Evolutionary conservation across 2,329 filamentous ascomycete genomes (phyloP), one percentile per base, ranked within the genome.

Genomic region (Curvularia sp.): DNA sequence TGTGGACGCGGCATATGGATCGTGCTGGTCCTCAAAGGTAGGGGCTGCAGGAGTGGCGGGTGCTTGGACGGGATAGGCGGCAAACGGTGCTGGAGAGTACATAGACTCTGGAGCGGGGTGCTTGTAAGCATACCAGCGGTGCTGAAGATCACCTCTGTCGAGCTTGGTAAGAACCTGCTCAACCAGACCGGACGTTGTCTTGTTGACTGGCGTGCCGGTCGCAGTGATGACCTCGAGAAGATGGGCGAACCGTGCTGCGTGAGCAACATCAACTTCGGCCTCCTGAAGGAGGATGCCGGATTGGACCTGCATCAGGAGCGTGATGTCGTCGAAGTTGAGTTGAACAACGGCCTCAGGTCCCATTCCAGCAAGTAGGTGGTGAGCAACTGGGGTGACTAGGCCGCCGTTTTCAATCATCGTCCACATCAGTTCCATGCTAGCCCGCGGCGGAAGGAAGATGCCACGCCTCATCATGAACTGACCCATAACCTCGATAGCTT

Each of bases 1-100:
- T 32, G 92, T 97, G 65, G 86, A 93, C 70, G 91, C 87, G 13
- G 90, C 91, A 73, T 98, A 96, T 1, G 95, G 95, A 73, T 99
- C 95, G 70, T 90, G 96, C 7, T 87, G 88, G 65, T 97, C 94
- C 70, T 96, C 90, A 57, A 87, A 88, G 53, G 85, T 84, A 4
- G 87, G 83, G 6, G 84, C 82, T 6, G 83, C 83, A 2, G 83
- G 80, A 10, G 86, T 82, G 30, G 78, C 73, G 18, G 78, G 77
- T 1, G 85, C 84, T 54, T 69, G 72, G 49, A 68, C 65, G 54
- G 80, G 66, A 76, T 81, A 86, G 0, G 83, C 75, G 51, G 84
- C 81, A 52, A 82, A 80, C 65, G 75, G 76, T 62, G 78, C 81
- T 13, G 87, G 83, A 21, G 82, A 79, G 63, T 77, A 77, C 46